Conservation (phyloP, 2,329 filamentous ascomycete species). For the Fusarium mexicanum region DNA sequence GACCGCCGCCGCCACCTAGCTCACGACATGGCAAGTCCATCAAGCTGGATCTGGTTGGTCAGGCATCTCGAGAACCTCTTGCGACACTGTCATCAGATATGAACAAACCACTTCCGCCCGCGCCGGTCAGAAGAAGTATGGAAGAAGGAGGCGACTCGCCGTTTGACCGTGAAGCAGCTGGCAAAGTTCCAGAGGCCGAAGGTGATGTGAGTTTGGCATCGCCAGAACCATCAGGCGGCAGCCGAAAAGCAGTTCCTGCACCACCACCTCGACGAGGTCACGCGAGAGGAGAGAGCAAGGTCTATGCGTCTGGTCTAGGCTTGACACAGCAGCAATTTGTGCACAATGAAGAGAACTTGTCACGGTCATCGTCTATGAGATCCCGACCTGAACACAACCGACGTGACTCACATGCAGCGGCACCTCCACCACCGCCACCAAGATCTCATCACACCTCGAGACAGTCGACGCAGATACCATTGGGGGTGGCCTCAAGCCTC, state of each 20-base stretch:
- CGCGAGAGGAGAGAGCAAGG: constrained; percentile 56
- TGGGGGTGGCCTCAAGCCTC: constrained; percentile 47
- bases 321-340: constrained; percentile 10
- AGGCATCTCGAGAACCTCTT: constrained; percentile 42
- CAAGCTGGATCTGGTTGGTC: constrained; percentile 55
- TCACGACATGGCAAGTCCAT: constrained; percentile 83
- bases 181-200: constrained; percentile 59
- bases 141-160: constrained; percentile 61
- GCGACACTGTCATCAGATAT: constrained; percentile 33
- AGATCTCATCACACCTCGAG: constrained; percentile 55
- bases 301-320: constrained; percentile 28
- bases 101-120: constrained; percentile 68
- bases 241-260: constrained; percentile 57
- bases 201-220: constrained; percentile 44
- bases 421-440: constrained; percentile 66
- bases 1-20: constrained; percentile 75
- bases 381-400: constrained; percentile 59
- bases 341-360: constrained; percentile 52
- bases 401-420: constrained; percentile 54
- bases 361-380: constrained; percentile 60
- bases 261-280: constrained; percentile 63
- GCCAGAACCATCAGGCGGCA: constrained; percentile 48
- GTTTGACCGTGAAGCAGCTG: constrained; percentile 64
- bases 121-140: constrained; percentile 57
- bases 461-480: constrained; percentile 37